phyloP scores from a whole-genome alignment of 768 basidiomycete genomes.

The Boletellus ananiceps region DNA sequence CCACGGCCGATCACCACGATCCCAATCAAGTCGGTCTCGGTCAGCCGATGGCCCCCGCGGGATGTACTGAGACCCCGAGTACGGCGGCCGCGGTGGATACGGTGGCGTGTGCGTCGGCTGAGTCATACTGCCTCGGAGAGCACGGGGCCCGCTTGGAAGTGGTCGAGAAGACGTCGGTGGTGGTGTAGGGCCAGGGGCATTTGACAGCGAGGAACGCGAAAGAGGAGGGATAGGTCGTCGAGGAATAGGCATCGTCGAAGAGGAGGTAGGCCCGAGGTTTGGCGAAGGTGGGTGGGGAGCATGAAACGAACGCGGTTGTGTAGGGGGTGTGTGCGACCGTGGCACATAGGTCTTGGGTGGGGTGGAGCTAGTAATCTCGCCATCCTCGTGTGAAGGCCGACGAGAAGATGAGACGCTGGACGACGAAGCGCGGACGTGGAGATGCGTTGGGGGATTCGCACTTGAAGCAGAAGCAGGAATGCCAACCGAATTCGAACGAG shows the following conservation, averaged over 20 bases:
- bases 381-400: constrained; percentile 47
- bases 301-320: constrained; percentile 45
- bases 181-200: constrained; percentile 12
- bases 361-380: constrained; percentile 43
- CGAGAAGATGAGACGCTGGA: constrained; percentile 17
- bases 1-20: constrained; percentile 40
- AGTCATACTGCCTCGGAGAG: constrained; percentile 30
- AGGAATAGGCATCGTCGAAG: constrained; percentile 19
- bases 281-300: constrained; percentile 24
- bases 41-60: constrained; percentile 53
- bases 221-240: constrained; percentile 30
- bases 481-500: constrained; percentile 26
- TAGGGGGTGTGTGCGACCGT: constrained; percentile 43
- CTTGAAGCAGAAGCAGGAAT: constrained; percentile 7
- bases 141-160: constrained; percentile 38
- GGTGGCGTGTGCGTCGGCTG: constrained; percentile 21
- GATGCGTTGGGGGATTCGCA: not conserved
- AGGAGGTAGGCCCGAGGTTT: constrained; percentile 20
- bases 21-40: constrained; percentile 44
- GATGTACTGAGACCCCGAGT: constrained; percentile 31
- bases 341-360: constrained; percentile 35
- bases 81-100: constrained; percentile 20
- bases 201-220: constrained; percentile 29
- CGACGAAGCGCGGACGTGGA: constrained; percentile 1
- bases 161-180: constrained; percentile 30